These are phyloP conservation scores for Sporothrix globosa DNA, from an alignment of 2,329 filamentous ascomycete species.

Conservation along the genomic window DNA sequence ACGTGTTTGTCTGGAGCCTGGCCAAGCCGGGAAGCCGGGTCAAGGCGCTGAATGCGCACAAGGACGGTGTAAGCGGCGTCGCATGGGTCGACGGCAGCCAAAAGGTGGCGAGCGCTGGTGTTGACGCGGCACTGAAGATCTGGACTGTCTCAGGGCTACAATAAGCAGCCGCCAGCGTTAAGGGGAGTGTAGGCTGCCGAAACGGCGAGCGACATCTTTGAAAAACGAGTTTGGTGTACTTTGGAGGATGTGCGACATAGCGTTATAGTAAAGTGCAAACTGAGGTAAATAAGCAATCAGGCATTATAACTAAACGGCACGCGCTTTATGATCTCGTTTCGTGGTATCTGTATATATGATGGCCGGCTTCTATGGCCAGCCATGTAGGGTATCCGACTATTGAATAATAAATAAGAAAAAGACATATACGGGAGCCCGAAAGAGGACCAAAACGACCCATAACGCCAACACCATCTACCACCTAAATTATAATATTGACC, in stretches of 20 bases:
- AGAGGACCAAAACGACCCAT: background rate
- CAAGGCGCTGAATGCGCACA: conserved; percentile 86
- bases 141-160: conserved; percentile 70
- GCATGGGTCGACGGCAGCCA: conserved; percentile 68
- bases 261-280: conserved; percentile 20
- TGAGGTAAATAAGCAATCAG: background rate
- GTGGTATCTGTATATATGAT: background rate
- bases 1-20: conserved; percentile 90
- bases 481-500: background rate
- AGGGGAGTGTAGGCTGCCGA: background rate
- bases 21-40: conserved; percentile 80
- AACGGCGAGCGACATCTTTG: background rate
- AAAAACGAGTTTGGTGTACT: background rate
- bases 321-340: background rate
- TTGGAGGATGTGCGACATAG: background rate
- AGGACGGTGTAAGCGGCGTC: conserved; percentile 90
- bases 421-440: background rate
- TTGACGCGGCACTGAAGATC: conserved; percentile 87
- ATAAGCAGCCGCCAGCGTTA: conserved; percentile 37
- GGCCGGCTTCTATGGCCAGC: background rate
- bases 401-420: background rate
- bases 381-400: conserved; percentile 16
- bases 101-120: conserved; percentile 77
- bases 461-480: background rate
- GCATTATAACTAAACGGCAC: background rate